Base-by-base conservation (phyloP, 208 protist species). In the Phytomonas serpens region DNA sequence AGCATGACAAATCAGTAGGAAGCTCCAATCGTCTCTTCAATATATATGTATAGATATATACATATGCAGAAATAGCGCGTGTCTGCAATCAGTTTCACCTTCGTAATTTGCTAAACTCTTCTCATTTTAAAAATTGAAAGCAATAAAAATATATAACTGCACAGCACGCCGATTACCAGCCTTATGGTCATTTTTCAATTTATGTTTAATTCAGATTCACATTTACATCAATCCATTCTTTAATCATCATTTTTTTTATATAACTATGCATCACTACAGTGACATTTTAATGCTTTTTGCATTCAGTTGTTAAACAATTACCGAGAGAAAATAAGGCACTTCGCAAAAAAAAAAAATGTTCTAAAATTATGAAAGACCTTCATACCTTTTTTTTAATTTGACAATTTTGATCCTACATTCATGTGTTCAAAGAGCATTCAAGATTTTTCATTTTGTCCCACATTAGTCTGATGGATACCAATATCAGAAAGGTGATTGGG, bases 41-140 rank as follows among this genome's bases (percentile, higher is more conserved):
- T 73, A 69, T 67, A 4, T 73, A 69, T 67, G 2, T 67, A 69
- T 73, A 69, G 30, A 69, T 67, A 69, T 67, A 7, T 73, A 69
- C 32, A 69, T 73, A 7, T 6, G 70, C 66, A 71, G n/a, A 6
- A 36, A 36, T 36, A 36, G 34, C 6, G 34, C 6, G 6, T 36
- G 34, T 7, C 6, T 36, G 34, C 34, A 36, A 36, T 36, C 34
- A 2, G 6, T 6, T 36, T 36, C 6, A 36, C 34, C 34, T 36
- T 36, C 34, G 6, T 7, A 6, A 36, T 36, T 36, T 6, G 6
- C 34, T 6, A 36, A 36, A 6, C 34, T 6, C 34, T 36, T 7
- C 34, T 36, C 6, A 7, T 36, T 36, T 36, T 36, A 7, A 2
- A 2, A 36, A 36, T 36, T 36, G 34, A 36, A 36, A 2, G 34